Base-by-base conservation (phyloP, 1,284 basidiomycete species). In the Ustilago vetiveriae region DNA sequence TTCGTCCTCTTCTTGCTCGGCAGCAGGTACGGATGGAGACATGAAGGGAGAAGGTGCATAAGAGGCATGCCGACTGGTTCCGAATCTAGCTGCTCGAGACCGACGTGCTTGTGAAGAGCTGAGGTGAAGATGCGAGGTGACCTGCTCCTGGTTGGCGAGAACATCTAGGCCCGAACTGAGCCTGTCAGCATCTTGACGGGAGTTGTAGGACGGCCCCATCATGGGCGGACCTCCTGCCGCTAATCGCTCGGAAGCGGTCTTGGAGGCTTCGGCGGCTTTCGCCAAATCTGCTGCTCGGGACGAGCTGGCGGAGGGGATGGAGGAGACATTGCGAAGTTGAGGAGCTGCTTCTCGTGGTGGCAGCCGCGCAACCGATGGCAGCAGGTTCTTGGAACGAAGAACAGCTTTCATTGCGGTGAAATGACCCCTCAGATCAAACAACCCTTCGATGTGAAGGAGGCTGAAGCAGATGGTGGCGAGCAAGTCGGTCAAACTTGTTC, bases 51-150 rank as follows among this genome's bases (percentile, higher is more conserved):
- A 30, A 7, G 64, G 41, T 11, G 54, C 44, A 19, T 55, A 55
- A 10, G 52, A 36, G 21, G 42, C 41, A 19, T 54, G 32, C 22
- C 62, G 56, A 29, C 53, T 71, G 43, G 63, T 52, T 3, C 62
- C 62, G 36, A 66, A 58, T 6, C 64, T 46, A 27, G 68, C 62
- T 26, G 68, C 68, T 41, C 63, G 37, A 6, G 68, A 71, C 4
- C 68, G 51, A 17, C 68, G 49, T 14, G 58, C 57, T 44, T 71
- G 68, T 9, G 63, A 55, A 6, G 68, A 62, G 45, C 63, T 71
- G 26, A 70, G 67, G n/a, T 44, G 48, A 36, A 52, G 42, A 4
- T 69, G 53, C 1, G 37, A 13, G 9, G 4, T 35, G 11, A 45
- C 32, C 17, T 60, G 43, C 17, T 49, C 45, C 29, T 53, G 45